Evolutionary conservation across 305 asterid genomes (phyloP).

Genomic region (Solanum hybrid): DNA sequence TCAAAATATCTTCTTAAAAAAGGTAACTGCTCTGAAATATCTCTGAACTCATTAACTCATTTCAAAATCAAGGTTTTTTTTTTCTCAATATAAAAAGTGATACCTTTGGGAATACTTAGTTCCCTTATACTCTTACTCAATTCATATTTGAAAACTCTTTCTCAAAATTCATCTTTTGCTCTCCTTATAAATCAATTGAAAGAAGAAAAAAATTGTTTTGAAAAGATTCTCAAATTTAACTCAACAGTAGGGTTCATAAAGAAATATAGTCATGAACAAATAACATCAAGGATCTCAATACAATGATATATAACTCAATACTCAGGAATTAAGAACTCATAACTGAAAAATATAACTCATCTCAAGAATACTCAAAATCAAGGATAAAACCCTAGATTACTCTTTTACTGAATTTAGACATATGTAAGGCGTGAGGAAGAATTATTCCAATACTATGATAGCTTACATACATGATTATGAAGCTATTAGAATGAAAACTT

Average conservation of each 20-base stretch:
- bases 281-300: too few species aligned
- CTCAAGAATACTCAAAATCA: not conserved
- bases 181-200: too few species aligned
- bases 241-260: too few species aligned
- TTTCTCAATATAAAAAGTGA: too few species aligned
- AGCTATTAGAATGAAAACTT: not conserved
- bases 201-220: too few species aligned
- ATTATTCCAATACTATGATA: not conserved
- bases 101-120: not conserved
- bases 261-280: too few species aligned
- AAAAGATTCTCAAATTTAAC: too few species aligned
- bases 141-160: not conserved
- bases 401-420: not conserved
- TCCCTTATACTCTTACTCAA: not conserved
- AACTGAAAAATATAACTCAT: too few species aligned
- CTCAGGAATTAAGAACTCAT: too few species aligned
- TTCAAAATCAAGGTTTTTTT: too few species aligned
- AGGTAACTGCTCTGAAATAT: not conserved
- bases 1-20: not conserved
- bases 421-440: not conserved
- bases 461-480: not conserved
- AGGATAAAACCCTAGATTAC: not conserved
- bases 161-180: not conserved
- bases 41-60: not conserved
- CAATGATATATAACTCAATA: too few species aligned